Percentiles rank a stretch among this genome's conserved stretches.
Conservation (phyloP, 768 basidiomycete genomes). For the Mycena haematopus region DNA sequence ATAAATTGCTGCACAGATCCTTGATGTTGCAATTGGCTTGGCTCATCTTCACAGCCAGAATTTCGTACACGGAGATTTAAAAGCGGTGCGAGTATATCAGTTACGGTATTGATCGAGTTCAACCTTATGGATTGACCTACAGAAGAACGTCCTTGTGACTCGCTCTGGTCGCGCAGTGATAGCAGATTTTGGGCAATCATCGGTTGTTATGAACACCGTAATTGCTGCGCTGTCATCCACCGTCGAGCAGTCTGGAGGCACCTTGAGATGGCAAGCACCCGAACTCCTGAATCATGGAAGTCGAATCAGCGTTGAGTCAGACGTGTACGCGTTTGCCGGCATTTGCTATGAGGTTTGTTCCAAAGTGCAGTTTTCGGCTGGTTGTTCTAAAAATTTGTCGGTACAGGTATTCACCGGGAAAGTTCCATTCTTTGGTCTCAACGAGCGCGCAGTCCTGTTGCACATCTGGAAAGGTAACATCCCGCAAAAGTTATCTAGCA, state of each 20-base stretch:
- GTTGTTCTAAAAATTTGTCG: too few species aligned
- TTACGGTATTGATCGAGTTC: conserved; percentile 3
- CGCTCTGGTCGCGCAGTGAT: conserved; percentile 31
- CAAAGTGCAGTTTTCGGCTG: too few species aligned
- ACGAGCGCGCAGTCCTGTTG: too few species aligned
- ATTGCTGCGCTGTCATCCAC: conserved; percentile 27
- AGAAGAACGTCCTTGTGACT: conserved; percentile 30
- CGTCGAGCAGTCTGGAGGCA: conserved; percentile 25
- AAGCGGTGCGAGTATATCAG: neutral
- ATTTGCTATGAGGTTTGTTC: conserved; percentile 35
- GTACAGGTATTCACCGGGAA: too few species aligned
- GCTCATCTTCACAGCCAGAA: neutral
- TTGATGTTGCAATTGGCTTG: neutral
- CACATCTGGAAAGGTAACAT: too few species aligned
- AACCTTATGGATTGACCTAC: neutral
- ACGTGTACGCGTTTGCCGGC: conserved; percentile 37
- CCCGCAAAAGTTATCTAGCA: too few species aligned
- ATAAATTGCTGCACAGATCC: neutral
- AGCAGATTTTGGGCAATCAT: conserved; percentile 37
- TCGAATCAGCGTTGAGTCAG: conserved; percentile 30
- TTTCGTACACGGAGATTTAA: neutral
- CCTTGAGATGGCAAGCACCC: conserved; percentile 35
- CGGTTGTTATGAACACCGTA: conserved; percentile 27
- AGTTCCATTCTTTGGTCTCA: too few species aligned
- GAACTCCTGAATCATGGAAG: conserved; percentile 30